Percentiles rank a stretch among this genome's conserved stretches.
These are phyloP conservation scores for Collybia sordida DNA, from an alignment of 768 basidiomycete species.

Conservation along the genomic window DNA sequence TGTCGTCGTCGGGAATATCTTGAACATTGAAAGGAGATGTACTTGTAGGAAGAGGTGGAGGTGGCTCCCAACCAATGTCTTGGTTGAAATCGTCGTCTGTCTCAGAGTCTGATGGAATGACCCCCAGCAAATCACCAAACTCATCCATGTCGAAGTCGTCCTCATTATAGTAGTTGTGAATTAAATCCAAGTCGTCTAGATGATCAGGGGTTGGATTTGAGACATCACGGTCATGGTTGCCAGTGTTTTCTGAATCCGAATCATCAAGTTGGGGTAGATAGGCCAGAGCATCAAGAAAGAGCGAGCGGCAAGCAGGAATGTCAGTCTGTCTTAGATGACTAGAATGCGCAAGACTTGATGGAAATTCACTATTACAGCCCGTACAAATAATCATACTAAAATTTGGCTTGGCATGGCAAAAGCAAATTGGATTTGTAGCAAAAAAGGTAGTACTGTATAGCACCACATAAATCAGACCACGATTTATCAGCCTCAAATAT, in stretches of 20 bases:
- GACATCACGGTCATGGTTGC: not conserved
- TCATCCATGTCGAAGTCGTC: not conserved
- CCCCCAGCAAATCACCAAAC: not conserved
- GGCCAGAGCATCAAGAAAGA: constrained; percentile 1
- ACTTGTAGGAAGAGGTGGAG: not conserved
- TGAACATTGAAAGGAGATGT: not conserved
- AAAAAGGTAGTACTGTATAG: not conserved
- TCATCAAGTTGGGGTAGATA: not conserved
- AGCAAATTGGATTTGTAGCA: not conserved
- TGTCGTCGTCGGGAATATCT: not conserved
- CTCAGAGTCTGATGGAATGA: not conserved
- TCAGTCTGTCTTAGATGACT: not conserved
- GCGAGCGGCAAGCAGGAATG: not conserved
- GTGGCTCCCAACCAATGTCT: not conserved
- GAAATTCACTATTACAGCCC: not conserved
- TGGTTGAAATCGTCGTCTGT: not conserved
- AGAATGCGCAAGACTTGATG: not conserved
- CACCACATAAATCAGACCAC: no score
- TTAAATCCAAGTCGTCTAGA: not conserved
- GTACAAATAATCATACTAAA: not conserved
- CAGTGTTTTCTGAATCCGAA: not conserved
- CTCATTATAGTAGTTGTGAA: not conserved
- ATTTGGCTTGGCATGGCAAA: not conserved
- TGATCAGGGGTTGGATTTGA: not conserved
- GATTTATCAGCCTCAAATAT: not conserved